Conservation (phyloP, 139 green algal genomes). For the Tetraselmis chui region DNA sequence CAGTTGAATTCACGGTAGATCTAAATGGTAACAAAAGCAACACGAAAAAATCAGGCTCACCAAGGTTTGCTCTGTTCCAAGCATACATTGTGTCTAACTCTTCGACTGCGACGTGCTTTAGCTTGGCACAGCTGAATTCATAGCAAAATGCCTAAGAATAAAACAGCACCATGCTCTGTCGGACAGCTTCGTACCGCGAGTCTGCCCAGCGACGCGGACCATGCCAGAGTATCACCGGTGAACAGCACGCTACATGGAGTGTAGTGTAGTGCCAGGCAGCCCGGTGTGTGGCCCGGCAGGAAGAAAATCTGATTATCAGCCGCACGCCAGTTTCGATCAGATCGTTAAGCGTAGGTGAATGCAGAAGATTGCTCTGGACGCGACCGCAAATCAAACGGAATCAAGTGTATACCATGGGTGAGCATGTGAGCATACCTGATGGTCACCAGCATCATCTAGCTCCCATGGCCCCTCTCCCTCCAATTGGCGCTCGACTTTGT, state of each 20-base stretch:
- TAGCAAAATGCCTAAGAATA: no score
- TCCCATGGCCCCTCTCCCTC: slow-evolving; percentile 54
- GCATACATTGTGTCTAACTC: no score
- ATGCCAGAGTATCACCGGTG: not conserved
- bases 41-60: no score
- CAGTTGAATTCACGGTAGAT: slow-evolving; percentile 38
- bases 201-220: not conserved
- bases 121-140: no score
- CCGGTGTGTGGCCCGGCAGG: slow-evolving; percentile 66
- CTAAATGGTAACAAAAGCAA: no score
- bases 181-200: not conserved
- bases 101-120: no score
- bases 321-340: not conserved
- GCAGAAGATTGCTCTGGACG: no score
- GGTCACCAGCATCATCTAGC: slow-evolving; percentile 21
- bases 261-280: slow-evolving; percentile 52
- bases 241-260: slow-evolving; percentile 21
- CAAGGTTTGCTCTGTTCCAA: no score
- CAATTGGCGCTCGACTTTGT: slow-evolving; percentile 51
- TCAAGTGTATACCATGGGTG: no score
- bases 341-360: no score
- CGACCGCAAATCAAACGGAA: no score
- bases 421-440: not conserved
- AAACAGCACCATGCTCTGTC: no score
- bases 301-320: slow-evolving; percentile 50